Base-by-base conservation (phyloP, 2,329 filamentous ascomycete genomes). In the Clarireedia hainanense region DNA sequence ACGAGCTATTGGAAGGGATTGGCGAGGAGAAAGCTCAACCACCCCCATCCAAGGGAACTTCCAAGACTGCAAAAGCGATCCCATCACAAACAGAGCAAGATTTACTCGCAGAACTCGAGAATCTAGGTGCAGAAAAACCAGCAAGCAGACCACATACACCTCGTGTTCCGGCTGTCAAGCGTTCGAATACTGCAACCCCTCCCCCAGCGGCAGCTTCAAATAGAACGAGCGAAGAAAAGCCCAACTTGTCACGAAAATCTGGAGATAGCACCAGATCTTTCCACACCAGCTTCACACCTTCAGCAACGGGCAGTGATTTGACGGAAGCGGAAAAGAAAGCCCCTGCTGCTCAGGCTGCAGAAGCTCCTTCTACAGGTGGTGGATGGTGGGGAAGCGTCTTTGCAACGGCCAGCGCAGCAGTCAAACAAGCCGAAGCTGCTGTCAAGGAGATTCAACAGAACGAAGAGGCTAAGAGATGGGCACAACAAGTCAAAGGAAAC, bases 401-500 rank as follows among this genome's bases (percentile, higher is more conserved):
- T 66, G 89, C 88, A 46, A 91, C 91, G 43, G 80, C 75, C 26
- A 75, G 67, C 61, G 86, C 88, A n/a, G 89, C 87, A 26, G 84
- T 95, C 73, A 95, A 95, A 76, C 89, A 92, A 71, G 92, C 94
- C 47, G 91, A 96, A 73, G 89, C 86, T 6, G 87, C 91, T 0
- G 91, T 95, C 61, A 95, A 92, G 70, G 90, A 97, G 71, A 91
- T 99, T 48, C 89, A 96, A 70, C 86, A 94, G 69, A 96, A 95
- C 66, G 91, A 97, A 69, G 94, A 99, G 71, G 94, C 92, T 51
- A 91, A 92, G 75, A 88, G 89, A 70, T 99, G 92, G 91, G 89
- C 91, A 1, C 89, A 96, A 52, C 92, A 97, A 70, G 88, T 97
- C 55, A 86, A 86, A 67, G 91, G 91, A 58, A 96, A 96, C 68